These are phyloP conservation scores for Termitomyces sp. DNA, from an alignment of 768 basidiomycete species.

Conservation along the genomic window DNA sequence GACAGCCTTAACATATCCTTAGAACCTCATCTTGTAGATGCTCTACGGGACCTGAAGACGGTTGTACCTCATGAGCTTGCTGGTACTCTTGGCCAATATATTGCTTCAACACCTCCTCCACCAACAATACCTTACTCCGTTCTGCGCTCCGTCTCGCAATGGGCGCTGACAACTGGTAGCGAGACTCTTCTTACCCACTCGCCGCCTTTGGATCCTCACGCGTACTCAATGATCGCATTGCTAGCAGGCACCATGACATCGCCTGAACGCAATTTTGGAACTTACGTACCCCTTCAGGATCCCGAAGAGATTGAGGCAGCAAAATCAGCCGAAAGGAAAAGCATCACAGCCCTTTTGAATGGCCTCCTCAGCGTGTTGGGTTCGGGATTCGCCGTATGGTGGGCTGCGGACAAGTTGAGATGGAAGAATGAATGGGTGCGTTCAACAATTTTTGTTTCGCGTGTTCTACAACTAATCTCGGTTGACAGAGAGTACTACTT, in stretches of 20 bases:
- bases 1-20: conserved; percentile 59
- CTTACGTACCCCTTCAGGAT: conserved; percentile 41
- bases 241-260: conserved; percentile 79
- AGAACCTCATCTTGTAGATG: conserved; percentile 56
- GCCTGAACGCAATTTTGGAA: conserved; percentile 67
- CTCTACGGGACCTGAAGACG: conserved; percentile 40
- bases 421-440: conserved; percentile 79
- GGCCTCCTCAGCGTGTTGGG: conserved; percentile 66
- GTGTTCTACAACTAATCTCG: conserved; percentile 1
- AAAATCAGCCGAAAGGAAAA: conserved; percentile 53
- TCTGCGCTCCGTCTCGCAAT: conserved; percentile 58
- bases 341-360: conserved; percentile 69
- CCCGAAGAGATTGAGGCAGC: conserved; percentile 45
- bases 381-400: conserved; percentile 68
- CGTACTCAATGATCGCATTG: conserved; percentile 69
- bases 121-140: conserved; percentile 60
- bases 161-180: conserved; percentile 58
- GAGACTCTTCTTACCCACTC: conserved; percentile 31
- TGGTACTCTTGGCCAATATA: conserved; percentile 34
- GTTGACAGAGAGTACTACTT: conserved; percentile 52
- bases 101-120: conserved; percentile 32
- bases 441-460: conserved; percentile 3
- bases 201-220: conserved; percentile 44
- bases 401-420: conserved; percentile 59
- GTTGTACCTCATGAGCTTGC: conserved; percentile 45